phyloP scores from a whole-genome alignment of 306 rosid species.

The Ormosia semicastrata region DNA sequence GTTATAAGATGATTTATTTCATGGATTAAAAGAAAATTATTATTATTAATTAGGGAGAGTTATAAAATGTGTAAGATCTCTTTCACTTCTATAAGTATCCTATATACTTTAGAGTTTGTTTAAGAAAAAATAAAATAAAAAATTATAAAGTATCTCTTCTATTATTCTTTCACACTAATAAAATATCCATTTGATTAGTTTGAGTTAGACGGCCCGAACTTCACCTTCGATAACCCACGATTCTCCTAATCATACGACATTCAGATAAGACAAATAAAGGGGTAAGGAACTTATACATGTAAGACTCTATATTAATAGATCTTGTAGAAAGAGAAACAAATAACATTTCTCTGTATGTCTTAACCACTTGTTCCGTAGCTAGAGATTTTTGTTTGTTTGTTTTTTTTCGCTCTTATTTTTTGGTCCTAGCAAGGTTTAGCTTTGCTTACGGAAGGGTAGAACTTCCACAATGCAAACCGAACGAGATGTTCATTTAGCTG shows the following conservation, averaged over 20 bases:
- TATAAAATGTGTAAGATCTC: no score
- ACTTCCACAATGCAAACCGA: neutral
- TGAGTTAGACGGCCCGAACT: constrained; percentile 52
- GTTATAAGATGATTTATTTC: no score
- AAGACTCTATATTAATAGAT: neutral
- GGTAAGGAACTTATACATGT: no score
- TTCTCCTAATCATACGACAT: constrained; percentile 28
- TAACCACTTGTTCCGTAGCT: neutral
- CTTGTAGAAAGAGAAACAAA: neutral
- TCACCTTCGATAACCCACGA: constrained; percentile 53
- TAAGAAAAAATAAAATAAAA: no score
- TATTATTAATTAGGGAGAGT: no score
- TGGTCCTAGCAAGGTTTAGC: neutral
- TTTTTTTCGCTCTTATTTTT: neutral
- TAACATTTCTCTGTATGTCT: neutral
- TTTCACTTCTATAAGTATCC: no score
- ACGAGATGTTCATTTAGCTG: no score
- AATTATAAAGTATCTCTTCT: no score
- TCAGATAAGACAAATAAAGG: neutral
- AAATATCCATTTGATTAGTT: constrained; percentile 51
- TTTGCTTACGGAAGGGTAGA: neutral
- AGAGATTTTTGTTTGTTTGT: neutral
- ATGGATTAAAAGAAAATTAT: no score
- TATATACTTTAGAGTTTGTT: no score
- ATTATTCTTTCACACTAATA: no score